These are phyloP conservation scores for Fusarium sp. DNA, from an alignment of 2,329 filamentous ascomycete species.

Conservation along the genomic window DNA sequence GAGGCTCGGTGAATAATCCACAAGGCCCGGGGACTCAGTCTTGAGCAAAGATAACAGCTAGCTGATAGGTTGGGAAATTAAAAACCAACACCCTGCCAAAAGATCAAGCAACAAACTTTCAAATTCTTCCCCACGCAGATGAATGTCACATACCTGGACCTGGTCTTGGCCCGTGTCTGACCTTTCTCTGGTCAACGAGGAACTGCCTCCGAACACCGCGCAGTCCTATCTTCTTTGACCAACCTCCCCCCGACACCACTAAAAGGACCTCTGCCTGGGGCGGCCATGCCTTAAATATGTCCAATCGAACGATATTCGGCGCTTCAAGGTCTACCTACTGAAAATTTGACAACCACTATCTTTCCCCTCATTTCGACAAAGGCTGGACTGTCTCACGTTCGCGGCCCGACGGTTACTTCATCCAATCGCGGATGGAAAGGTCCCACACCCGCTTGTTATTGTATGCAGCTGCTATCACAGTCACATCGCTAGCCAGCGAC, in stretches of 20 bases:
- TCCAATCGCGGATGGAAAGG: constrained; percentile 10
- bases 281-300: neutral
- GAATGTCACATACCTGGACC: too few species aligned
- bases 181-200: too few species aligned
- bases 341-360: neutral
- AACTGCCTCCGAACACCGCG: too few species aligned
- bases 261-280: neutral
- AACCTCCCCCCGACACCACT: neutral
- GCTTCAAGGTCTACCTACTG: neutral
- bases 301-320: neutral
- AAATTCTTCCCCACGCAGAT: too few species aligned
- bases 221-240: neutral
- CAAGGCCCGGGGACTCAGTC: too few species aligned
- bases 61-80: too few species aligned
- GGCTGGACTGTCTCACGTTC: neutral
- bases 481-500: constrained; percentile 19
- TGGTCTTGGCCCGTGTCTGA: too few species aligned
- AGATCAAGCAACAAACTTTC: too few species aligned
- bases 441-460: neutral
- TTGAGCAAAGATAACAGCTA: too few species aligned
- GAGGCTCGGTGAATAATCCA: too few species aligned
- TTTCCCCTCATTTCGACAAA: neutral
- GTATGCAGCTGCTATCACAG: constrained; percentile 23
- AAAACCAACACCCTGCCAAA: too few species aligned
- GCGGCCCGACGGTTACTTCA: neutral